Conservation (phyloP, 345 rosid genomes). For the Erucastrum elatum region DNA sequence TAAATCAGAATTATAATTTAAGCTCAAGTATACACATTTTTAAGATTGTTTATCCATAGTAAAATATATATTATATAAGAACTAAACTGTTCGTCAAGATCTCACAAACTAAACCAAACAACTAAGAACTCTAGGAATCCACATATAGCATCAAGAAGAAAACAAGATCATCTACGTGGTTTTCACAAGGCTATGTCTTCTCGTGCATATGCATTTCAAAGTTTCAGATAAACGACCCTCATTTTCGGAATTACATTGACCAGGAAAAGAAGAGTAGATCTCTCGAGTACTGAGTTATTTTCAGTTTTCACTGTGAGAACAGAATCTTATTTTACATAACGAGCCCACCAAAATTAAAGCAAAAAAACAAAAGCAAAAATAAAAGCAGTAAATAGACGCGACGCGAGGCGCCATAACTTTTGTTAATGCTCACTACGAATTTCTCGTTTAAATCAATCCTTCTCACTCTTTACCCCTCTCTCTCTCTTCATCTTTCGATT, state of each 20-base stretch:
- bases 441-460: background rate
- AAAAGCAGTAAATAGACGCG: slow-evolving; percentile 22
- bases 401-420: slow-evolving; percentile 17
- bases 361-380: background rate
- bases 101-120: background rate
- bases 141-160: slow-evolving; percentile 24
- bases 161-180: slow-evolving; percentile 23
- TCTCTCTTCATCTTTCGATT: background rate
- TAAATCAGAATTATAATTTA: background rate
- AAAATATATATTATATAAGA: background rate
- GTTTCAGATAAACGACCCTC: background rate
- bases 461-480: slow-evolving; percentile 8
- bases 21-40: background rate
- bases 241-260: slow-evolving; percentile 14
- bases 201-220: slow-evolving; percentile 6
- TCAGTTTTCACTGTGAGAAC: slow-evolving; percentile 21
- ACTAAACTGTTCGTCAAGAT: background rate
- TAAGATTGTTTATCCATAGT: background rate
- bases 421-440: background rate
- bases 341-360: slow-evolving; percentile 25
- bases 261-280: background rate
- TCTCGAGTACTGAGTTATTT: background rate
- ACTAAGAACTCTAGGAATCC: slow-evolving; percentile 17
- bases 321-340: slow-evolving; percentile 32
- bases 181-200: slow-evolving; percentile 8